phyloP scores from a whole-genome alignment of 345 rosid species.

The Euphorbia peplus region DNA sequence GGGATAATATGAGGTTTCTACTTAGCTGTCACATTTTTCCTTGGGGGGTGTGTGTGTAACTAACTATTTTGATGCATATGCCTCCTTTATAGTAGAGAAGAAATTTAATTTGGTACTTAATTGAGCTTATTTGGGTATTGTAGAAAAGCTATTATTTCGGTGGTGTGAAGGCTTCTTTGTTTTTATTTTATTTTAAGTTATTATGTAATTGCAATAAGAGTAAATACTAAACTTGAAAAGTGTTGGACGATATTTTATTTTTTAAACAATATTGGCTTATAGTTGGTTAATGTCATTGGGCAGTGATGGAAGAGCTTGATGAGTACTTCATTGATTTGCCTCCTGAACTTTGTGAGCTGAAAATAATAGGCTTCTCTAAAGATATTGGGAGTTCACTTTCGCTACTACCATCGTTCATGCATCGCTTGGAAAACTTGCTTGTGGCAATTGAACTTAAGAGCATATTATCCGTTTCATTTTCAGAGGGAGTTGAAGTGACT shows the following conservation, averaged over 20 bases:
- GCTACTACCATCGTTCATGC: slow-evolving; percentile 90
- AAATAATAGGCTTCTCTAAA: slow-evolving; percentile 81
- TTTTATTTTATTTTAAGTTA: too few relatives aligned
- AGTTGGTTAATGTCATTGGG: slow-evolving; percentile 21
- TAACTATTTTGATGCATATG: background rate
- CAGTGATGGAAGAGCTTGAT: slow-evolving; percentile 67
- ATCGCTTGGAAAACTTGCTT: slow-evolving; percentile 82
- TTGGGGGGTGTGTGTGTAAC: background rate
- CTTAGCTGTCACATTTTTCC: background rate
- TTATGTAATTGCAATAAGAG: too few relatives aligned
- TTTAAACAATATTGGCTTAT: slow-evolving; percentile 2
- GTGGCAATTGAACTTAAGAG: slow-evolving; percentile 86
- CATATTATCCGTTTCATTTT: slow-evolving; percentile 56
- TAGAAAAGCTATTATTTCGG: background rate
- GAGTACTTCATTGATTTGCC: slow-evolving; percentile 77
- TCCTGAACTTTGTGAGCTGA: slow-evolving; percentile 81
- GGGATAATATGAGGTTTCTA: background rate
- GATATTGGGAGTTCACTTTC: slow-evolving; percentile 86
- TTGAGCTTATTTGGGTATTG: background rate
- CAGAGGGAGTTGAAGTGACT: slow-evolving; percentile 71
- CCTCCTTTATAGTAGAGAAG: slow-evolving; percentile 5
- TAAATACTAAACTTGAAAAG: too few relatives aligned
- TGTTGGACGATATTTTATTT: background rate
- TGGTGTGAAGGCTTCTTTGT: background rate
- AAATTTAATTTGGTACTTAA: background rate